These are phyloP conservation scores for Henningerozyma blattae DNA, from an alignment of 805 yeast genomes.

Conservation along the genomic window DNA sequence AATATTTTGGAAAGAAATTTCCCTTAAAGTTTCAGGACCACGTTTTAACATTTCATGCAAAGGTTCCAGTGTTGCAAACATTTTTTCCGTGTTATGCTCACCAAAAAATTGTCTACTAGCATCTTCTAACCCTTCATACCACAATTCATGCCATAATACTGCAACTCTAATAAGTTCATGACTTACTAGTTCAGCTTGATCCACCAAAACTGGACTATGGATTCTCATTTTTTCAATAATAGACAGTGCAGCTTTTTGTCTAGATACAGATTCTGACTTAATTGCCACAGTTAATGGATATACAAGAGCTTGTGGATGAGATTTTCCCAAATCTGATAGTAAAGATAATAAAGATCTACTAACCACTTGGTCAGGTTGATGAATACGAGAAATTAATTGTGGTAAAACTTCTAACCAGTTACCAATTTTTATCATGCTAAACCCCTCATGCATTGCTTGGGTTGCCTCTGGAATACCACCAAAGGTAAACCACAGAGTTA, in stretches of 20 bases:
- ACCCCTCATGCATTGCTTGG: constrained; percentile 81
- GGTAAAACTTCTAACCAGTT: constrained; percentile 95
- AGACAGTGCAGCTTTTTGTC: constrained; percentile 84
- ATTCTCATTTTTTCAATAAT: constrained; percentile 87
- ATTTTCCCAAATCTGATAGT: constrained; percentile 78
- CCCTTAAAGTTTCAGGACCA: constrained; percentile 89
- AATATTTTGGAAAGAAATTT: constrained; percentile 82
- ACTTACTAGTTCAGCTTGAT: constrained; percentile 90
- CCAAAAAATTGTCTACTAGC: constrained; percentile 90
- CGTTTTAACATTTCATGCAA: constrained; percentile 71
- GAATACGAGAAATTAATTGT: constrained; percentile 90
- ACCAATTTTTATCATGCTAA: constrained; percentile 76
- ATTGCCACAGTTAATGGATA: constrained; percentile 94
- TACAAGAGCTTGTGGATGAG: constrained; percentile 94
- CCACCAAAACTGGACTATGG: constrained; percentile 75
- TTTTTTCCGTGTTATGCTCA: constrained; percentile 87
- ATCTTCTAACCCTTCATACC: constrained; percentile 97
- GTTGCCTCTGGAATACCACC: constrained; percentile 93
- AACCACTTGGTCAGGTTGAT: constrained; percentile 83
- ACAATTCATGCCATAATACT: constrained; percentile 92
- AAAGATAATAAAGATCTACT: constrained; percentile 69
- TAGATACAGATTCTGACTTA: constrained; percentile 78
- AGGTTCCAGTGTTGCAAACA: constrained; percentile 86
- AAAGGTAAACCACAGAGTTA: constrained; percentile 91
- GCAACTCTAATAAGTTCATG: constrained; percentile 89